These are phyloP conservation scores for Panellus pusillus DNA, from an alignment of 768 basidiomycete species.

Conservation along the genomic window DNA sequence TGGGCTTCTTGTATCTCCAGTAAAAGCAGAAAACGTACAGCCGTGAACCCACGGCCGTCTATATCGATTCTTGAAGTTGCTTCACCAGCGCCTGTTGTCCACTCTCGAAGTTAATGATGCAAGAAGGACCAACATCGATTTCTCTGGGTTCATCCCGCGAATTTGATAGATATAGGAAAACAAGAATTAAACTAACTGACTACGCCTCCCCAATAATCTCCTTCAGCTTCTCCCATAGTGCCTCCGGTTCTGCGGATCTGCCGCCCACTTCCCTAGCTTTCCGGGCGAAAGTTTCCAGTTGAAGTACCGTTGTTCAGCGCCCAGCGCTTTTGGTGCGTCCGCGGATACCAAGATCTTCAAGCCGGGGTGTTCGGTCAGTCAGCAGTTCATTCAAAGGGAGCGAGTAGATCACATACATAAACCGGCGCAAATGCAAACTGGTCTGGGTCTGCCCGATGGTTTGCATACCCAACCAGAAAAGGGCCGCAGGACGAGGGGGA, in stretches of 20 bases:
- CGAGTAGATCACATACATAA: background rate
- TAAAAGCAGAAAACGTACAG: no score
- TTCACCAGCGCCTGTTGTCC: no score
- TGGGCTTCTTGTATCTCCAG: no score
- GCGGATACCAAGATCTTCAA: background rate
- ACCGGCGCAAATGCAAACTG: background rate
- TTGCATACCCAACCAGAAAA: constrained; percentile 1
- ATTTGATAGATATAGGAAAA: no score
- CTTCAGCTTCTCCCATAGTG: background rate
- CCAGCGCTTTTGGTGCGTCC: background rate
- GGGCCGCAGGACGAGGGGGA: background rate
- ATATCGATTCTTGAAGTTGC: no score
- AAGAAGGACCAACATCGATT: no score
- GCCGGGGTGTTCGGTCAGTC: no score
- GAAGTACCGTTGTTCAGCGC: background rate
- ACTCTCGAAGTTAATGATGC: no score
- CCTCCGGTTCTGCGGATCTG: background rate
- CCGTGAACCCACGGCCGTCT: no score
- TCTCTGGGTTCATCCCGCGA: no score
- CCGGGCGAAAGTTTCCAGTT: background rate
- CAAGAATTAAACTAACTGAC: no score
- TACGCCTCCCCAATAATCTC: constrained; percentile 1
- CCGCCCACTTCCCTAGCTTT: background rate
- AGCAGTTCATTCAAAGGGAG: no score
- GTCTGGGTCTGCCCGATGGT: constrained; percentile 6